Conservation (phyloP, 2,329 filamentous ascomycete species). For the Aureobasidium musti region DNA sequence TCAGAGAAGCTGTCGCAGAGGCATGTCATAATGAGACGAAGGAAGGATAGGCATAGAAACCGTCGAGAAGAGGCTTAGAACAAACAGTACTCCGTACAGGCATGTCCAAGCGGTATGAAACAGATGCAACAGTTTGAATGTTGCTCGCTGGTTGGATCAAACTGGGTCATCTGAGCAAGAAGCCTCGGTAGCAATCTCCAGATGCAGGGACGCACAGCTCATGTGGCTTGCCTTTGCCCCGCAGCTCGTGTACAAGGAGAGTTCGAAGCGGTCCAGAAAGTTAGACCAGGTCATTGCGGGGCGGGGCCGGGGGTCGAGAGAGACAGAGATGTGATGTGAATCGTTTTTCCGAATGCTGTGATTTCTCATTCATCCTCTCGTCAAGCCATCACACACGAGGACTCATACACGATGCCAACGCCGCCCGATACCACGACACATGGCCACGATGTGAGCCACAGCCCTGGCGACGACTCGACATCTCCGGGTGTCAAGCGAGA, state of each 20-base stretch:
- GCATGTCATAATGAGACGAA: too few relatives aligned
- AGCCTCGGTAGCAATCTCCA: constrained; percentile 26
- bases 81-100: too few relatives aligned
- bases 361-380: constrained; percentile 6
- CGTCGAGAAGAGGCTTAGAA: not conserved
- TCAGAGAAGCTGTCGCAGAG: too few relatives aligned
- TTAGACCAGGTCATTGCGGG: constrained; percentile 24
- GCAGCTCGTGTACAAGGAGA: constrained; percentile 27
- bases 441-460: constrained; percentile 12
- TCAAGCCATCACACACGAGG: not conserved
- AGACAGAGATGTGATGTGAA: constrained; percentile 7
- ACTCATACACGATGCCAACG: constrained; percentile 10
- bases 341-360: constrained; percentile 5
- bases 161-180: constrained; percentile 9
- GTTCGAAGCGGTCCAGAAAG: constrained; percentile 21
- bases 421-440: constrained; percentile 13
- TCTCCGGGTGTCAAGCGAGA: constrained; percentile 20
- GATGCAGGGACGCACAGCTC: constrained; percentile 27
- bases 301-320: constrained; percentile 17
- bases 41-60: not conserved
- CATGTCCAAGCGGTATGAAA: not conserved
- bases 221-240: constrained; percentile 27
- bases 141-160: not conserved
- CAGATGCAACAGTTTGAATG: not conserved
- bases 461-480: constrained; percentile 21